Evolutionary conservation across 2,329 filamentous ascomycete genomes (phyloP), one percentile per base, ranked within the genome.

Genomic region (Clonostachys byssicola): DNA sequence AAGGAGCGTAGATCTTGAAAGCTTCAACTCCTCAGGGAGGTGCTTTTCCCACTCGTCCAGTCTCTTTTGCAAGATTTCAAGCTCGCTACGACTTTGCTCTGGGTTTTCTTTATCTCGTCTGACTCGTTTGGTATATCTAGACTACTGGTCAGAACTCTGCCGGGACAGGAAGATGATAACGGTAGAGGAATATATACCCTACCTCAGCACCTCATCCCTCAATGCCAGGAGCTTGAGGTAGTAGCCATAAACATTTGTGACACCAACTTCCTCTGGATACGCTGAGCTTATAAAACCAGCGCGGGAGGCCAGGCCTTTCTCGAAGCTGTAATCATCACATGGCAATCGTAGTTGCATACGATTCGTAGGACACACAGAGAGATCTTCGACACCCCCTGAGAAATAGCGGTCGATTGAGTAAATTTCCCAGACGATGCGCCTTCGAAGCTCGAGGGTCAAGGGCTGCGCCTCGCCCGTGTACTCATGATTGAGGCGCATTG

Each of bases 351-450:
- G 51, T 12, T 59, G 54, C 40, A 62, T 55, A 6, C 58, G 45
- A 6, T 55, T 48, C 0, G 52, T 48, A 0, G 56, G 58, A 30
- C 59, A 62, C 4, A 63, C 52, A 1, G 57, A 53, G 9, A 63
- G 30, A 33, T 63, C 61, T 6, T 61, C 55, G 12, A 62, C 58
- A 0, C 60, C 60, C 0, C 61, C 61, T 0, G 51, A 60, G 12
- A 62, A 56, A 0, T 56, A 4, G 6, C 54, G 53, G 18, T 63
- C 60, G 1, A 59, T 41, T 1, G 30, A 14, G 13, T 56, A 63
- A 1, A 62, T 54, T 0, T 57, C 52, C 61, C 61, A 63, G 44
- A 60, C 56, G 3, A 58, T 20, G 0, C 60, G 53, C 4, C 61
- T 54, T 0, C 54, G 48, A 8, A 47, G 52, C 9, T 63, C 60